These are phyloP conservation scores for Diplogelasinospora grovesii DNA, from an alignment of 495 filamentous ascomycete genomes.

Conservation along the genomic window DNA sequence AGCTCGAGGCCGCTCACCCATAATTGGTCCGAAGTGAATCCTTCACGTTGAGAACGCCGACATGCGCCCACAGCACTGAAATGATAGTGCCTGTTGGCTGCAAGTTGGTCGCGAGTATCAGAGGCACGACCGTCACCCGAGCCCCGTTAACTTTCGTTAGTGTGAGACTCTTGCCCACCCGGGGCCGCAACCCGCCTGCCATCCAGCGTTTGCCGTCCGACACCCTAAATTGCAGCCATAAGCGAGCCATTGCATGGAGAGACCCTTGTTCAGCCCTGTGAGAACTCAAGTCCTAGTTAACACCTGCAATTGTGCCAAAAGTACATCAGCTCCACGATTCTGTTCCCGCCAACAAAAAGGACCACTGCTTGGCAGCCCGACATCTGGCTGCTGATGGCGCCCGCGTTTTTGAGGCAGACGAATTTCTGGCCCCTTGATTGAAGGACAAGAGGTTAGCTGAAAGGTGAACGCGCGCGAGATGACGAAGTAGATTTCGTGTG, in stretches of 20 bases:
- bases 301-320: no score
- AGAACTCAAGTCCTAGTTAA: no score
- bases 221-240: no score
- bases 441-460: neutral
- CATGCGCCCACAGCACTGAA: conserved; percentile 16
- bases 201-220: no score
- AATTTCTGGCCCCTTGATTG: conserved; percentile 1
- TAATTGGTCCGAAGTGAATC: conserved; percentile 22
- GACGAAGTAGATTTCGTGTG: conserved; percentile 9
- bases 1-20: conserved; percentile 7
- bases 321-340: no score
- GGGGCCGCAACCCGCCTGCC: no score
- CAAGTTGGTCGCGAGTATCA: no score
- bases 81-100: conserved; percentile 12
- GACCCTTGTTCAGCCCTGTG: no score
- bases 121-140: neutral
- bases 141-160: conserved; percentile 9
- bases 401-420: conserved; percentile 9
- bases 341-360: no score
- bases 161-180: neutral
- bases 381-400: neutral
- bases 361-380: conserved; percentile 1
- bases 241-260: no score
- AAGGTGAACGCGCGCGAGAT: conserved; percentile 4
- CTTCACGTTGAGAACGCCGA: conserved; percentile 16